Percentiles rank a stretch among this genome's conserved stretches.
Conservation (phyloP, 1,284 basidiomycete species). For the Neonothopanus nambi region DNA sequence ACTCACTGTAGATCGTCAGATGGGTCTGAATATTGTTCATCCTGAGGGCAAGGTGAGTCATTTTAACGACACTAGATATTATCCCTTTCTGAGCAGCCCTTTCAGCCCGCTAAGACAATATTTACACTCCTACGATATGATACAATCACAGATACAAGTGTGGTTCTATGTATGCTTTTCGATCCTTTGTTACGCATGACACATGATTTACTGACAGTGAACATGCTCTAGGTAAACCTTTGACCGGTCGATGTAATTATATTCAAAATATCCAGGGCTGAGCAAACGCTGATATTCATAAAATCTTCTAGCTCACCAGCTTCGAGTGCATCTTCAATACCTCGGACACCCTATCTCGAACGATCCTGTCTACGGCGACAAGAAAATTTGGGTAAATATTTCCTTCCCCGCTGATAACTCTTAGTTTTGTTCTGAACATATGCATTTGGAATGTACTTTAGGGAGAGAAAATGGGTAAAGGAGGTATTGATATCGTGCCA, state of each 20-base stretch:
- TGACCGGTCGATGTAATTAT: conserved; percentile 84
- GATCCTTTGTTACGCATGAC: conserved; percentile 29
- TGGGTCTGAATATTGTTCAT: conserved; percentile 94
- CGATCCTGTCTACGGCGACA: conserved; percentile 83
- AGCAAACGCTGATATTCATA: conserved; percentile 13
- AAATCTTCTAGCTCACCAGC: conserved; percentile 76
- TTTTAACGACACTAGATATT: conserved; percentile 7
- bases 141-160: conserved; percentile 77
- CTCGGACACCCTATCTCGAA: conserved; percentile 94
- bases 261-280: conserved; percentile 11
- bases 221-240: conserved; percentile 49
- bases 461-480: conserved; percentile 75
- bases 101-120: conserved; percentile 84
- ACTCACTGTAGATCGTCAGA: conserved; percentile 91
- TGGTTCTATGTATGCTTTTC: conserved; percentile 73
- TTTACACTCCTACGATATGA: conserved; percentile 91
- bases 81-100: conserved; percentile 7
- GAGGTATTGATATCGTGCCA: conserved; percentile 78
- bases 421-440: neutral
- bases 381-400: conserved; percentile 74
- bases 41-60: conserved; percentile 82
- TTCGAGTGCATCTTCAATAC: conserved; percentile 94
- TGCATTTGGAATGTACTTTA: conserved; percentile 27
- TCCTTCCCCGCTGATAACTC: neutral
- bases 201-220: conserved; percentile 17